phyloP scores from a whole-genome alignment of 805 yeast species.

The Candida quercuum region DNA sequence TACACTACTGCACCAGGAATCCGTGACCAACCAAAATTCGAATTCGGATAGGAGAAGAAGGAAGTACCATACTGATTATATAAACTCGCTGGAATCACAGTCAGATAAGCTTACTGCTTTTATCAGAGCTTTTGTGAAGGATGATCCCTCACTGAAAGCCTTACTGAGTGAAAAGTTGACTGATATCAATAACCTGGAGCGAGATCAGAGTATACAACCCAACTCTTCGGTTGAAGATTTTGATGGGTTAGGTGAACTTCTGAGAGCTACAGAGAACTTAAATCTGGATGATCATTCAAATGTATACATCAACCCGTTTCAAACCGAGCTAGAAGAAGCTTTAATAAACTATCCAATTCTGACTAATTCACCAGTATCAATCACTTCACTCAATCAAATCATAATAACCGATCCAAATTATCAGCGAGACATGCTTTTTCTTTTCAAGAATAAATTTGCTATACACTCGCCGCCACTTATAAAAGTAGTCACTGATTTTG shows the following conservation, averaged over 20 bases:
- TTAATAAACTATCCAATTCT: background rate
- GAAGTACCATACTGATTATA: conserved; percentile 29
- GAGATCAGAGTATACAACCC: conserved; percentile 1
- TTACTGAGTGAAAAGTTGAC: background rate
- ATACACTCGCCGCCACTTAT: conserved; percentile 15
- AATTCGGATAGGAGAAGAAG: conserved; percentile 26
- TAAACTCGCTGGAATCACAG: conserved; percentile 24
- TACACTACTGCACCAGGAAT: too few relatives aligned
- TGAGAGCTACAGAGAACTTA: conserved; percentile 1
- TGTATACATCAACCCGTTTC: conserved; percentile 3
- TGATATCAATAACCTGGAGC: conserved; percentile 3
- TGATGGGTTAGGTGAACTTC: conserved; percentile 1
- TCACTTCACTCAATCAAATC: background rate
- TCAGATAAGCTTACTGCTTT: conserved; percentile 17
- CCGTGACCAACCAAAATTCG: too few relatives aligned
- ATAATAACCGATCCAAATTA: conserved; percentile 7
- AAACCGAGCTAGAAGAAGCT: conserved; percentile 3
- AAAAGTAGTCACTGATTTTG: conserved; percentile 10
- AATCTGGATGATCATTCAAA: background rate
- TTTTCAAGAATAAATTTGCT: conserved; percentile 9
- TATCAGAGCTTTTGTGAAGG: conserved; percentile 18
- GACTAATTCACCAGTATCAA: background rate
- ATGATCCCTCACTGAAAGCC: conserved; percentile 16
- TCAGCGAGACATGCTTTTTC: conserved; percentile 3
- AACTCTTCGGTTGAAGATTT: background rate